Base-by-base conservation (phyloP, 2,329 filamentous ascomycete genomes). In the Xenoacremonium recifei region DNA sequence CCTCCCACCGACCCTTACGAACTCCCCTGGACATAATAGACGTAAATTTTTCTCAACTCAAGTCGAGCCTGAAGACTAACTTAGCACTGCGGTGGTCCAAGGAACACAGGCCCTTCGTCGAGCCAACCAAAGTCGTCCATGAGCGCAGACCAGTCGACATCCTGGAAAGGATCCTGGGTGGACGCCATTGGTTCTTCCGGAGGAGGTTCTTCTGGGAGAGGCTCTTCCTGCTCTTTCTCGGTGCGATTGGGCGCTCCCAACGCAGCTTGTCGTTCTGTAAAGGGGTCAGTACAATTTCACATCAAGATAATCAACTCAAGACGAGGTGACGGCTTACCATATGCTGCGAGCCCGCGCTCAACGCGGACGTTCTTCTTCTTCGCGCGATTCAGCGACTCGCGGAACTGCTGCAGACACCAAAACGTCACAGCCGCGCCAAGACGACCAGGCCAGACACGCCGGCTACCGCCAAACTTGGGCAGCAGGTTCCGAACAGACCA, bases 121-220 rank as follows among this genome's bases (percentile, higher is more conserved):
- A 53, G 58, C 72, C 71, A 74, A 44, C 72, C 71, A 52, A 75
- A 74, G 34, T 76, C 73, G 42, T 73, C 70, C 64, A 75, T 69
- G 21, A 76, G 68, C 41, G 72, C 67, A 45, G 69, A 66, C 72
- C 72, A 76, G 54, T 76, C 73, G 30, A 76, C 64, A 33, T 72
- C 66, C 37, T 72, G 68, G 21, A 73, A 61, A 3, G 60, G 57
- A 37, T 72, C 68, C 4, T 60, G 48, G 10, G 39, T 46, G 39
- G 37, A 48, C 23, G 42, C 52, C 44, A 47, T 42, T n/a, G 41
- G 42, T 23, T 61, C 53, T 11, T 54, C 42, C 32, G 47, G 21
- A n/a, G n/a, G 17, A 39, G 35, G 6, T 34, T 16, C 16, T 37
- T 46, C n/a, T 34, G 18, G 18, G 35, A 25, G 18, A 30, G 37